Evolutionary conservation across 768 basidiomycete genomes (phyloP).

Genomic region (Pisolithus marmoratus): DNA sequence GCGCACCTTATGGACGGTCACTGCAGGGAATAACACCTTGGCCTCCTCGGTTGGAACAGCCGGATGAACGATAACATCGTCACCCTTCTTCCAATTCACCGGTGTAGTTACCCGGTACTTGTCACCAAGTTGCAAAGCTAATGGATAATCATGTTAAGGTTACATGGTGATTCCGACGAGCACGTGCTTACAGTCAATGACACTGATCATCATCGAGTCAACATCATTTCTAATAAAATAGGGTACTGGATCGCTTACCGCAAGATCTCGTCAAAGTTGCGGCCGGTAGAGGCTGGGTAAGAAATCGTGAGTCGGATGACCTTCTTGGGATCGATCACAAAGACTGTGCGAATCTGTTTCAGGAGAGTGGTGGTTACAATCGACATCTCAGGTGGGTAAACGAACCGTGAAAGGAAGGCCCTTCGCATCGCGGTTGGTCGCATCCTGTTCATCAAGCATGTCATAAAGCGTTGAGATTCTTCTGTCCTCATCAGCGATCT

Average conservation of each 20-base stretch:
- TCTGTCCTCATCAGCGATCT: constrained; percentile 92
- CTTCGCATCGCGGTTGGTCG: constrained; percentile 79
- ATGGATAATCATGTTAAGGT: constrained; percentile 5
- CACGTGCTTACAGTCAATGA: constrained; percentile 63
- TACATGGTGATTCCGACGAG: constrained; percentile 23
- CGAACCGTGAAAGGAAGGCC: constrained; percentile 89
- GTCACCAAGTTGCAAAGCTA: constrained; percentile 85
- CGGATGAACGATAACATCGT: constrained; percentile 91
- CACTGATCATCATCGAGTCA: constrained; percentile 33
- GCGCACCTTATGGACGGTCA: constrained; percentile 71
- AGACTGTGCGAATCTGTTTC: constrained; percentile 85
- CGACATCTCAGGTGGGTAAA: not conserved
- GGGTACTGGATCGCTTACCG: constrained; percentile 31
- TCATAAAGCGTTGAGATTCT: constrained; percentile 84
- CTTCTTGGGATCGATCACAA: constrained; percentile 96
- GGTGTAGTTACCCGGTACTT: constrained; percentile 83
- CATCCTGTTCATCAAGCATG: constrained; percentile 95
- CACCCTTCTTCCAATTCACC: constrained; percentile 92
- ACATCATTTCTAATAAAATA: not conserved
- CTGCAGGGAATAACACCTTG: constrained; percentile 82
- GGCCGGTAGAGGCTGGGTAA: constrained; percentile 94
- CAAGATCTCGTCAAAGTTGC: constrained; percentile 78
- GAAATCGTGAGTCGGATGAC: constrained; percentile 83
- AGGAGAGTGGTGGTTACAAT: not conserved
- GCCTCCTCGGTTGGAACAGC: constrained; percentile 82